Evolutionary conservation across 768 basidiomycete species (phyloP).

Genomic region (Lentinula detonsa): DNA sequence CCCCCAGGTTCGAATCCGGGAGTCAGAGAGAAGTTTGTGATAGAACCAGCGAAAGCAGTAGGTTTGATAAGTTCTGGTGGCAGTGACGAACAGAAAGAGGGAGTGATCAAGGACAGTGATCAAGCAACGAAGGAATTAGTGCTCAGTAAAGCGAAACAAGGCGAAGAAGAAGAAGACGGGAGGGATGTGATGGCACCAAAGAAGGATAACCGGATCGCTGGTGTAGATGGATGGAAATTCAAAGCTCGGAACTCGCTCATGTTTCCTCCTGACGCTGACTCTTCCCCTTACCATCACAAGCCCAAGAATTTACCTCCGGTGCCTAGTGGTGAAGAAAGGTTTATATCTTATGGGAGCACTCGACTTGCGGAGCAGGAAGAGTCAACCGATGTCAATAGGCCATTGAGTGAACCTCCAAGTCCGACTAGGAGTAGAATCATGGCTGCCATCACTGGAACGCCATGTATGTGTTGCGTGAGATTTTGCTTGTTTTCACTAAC

Average conservation of each 20-base stretch:
- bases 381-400: constrained; percentile 29
- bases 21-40: constrained; percentile 59
- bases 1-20: constrained; percentile 42
- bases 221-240: constrained; percentile 80
- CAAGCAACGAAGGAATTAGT: constrained; percentile 17
- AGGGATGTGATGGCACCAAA: constrained; percentile 75
- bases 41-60: constrained; percentile 51
- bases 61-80: constrained; percentile 44
- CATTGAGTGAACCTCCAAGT: constrained; percentile 66
- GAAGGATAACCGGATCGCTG: constrained; percentile 66
- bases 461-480: constrained; percentile 52
- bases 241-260: constrained; percentile 91
- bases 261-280: constrained; percentile 91
- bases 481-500: background rate
- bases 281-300: constrained; percentile 60
- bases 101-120: constrained; percentile 20
- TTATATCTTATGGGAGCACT: constrained; percentile 77
- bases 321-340: constrained; percentile 41
- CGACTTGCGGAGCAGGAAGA: constrained; percentile 72
- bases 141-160: constrained; percentile 10
- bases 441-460: constrained; percentile 89
- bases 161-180: constrained; percentile 14
- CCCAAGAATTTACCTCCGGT: constrained; percentile 20
- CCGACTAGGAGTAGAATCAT: constrained; percentile 87
- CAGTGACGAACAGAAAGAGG: constrained; percentile 15